phyloP scores from a whole-genome alignment of 192 early-diverging fungal species.

The Backusella morwellensis region DNA sequence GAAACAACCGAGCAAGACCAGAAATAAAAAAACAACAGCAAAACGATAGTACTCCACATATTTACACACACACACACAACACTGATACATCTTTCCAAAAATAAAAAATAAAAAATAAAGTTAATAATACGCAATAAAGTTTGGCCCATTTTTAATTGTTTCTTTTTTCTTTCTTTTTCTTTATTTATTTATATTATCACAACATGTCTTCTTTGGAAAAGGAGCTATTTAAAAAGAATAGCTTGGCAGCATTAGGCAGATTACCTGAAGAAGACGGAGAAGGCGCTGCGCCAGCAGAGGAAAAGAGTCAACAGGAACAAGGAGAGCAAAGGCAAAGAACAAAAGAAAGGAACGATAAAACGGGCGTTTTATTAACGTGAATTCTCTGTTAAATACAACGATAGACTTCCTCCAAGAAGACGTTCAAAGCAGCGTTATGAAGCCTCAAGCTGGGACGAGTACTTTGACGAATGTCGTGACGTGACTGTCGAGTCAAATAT shows the following conservation, averaged over 20 bases:
- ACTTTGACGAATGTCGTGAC: conserved; percentile 50
- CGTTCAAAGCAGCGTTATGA: conserved; percentile 18
- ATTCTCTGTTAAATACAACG: background rate
- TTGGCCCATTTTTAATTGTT: background rate
- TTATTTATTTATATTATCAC: background rate
- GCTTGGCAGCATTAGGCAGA: conserved; percentile 1
- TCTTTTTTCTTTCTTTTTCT: background rate
- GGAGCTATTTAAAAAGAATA: conserved; percentile 23
- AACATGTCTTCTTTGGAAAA: conserved; percentile 30
- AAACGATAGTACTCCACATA: too few species aligned
- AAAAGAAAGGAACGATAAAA: background rate
- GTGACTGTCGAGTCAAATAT: conserved; percentile 38
- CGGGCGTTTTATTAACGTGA: background rate
- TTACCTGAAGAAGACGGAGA: conserved; percentile 6
- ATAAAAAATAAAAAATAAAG: background rate
- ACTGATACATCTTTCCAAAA: background rate
- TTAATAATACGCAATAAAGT: background rate
- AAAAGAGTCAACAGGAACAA: background rate
- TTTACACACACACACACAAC: background rate
- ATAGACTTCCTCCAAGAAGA: background rate
- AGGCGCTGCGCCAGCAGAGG: background rate
- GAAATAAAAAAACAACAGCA: background rate
- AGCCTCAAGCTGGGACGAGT: conserved; percentile 50
- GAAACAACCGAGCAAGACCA: background rate
- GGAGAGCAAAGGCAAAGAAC: background rate